Conservation (phyloP, 208 protist genomes). For the Angomonas ambiguus region DNA sequence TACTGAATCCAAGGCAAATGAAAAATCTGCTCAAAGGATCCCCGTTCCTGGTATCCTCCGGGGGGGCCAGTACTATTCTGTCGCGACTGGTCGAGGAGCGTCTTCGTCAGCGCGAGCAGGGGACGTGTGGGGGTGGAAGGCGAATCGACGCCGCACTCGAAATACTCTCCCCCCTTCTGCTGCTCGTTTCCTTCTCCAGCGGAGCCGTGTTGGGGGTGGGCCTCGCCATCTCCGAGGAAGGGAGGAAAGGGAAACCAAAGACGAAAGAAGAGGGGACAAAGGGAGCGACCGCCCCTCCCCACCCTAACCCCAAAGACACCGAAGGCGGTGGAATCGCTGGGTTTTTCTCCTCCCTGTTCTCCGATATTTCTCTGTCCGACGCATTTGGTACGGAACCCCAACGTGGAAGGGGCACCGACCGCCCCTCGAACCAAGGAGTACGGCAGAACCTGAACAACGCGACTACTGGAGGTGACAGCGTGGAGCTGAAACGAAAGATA, state of each 20-base stretch:
- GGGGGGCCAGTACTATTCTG: no score
- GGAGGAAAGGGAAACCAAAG: background rate
- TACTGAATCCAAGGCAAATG: background rate
- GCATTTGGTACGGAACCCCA: no score
- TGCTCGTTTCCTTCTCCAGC: background rate
- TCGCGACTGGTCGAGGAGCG: background rate
- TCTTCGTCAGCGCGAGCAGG: no score
- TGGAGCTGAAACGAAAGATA: background rate
- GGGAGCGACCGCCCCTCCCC: no score
- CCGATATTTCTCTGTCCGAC: no score
- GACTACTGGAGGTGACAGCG: no score
- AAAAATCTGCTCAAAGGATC: background rate
- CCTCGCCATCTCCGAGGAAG: background rate
- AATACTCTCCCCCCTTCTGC: background rate
- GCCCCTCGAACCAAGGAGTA: no score
- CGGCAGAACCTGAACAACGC: no score
- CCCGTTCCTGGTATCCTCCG: no score
- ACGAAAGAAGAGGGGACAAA: background rate
- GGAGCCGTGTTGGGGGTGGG: background rate
- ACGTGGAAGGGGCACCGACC: no score
- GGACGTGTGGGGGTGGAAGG: background rate
- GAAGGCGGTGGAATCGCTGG: background rate
- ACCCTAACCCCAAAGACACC: background rate
- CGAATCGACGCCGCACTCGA: background rate
- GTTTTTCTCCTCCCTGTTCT: slow-evolving; percentile 6